phyloP scores from a whole-genome alignment of 2,329 filamentous ascomycete genomes.

The Clonostachys solani region DNA sequence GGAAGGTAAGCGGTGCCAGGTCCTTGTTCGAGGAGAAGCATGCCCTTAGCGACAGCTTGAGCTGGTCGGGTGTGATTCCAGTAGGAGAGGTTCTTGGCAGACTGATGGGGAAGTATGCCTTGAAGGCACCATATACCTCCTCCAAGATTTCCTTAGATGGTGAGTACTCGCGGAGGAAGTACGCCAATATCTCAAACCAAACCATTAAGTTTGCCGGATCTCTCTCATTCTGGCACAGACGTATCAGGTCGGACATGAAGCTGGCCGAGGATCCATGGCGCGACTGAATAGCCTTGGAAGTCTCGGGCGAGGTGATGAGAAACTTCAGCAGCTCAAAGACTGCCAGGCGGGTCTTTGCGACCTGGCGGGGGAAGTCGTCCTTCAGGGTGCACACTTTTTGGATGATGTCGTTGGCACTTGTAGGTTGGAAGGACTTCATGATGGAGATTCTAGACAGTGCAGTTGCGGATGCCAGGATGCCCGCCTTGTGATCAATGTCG shows the following conservation, averaged over 20 bases:
- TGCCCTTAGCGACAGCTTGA: slow-evolving; percentile 46
- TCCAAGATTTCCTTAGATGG: slow-evolving; percentile 39
- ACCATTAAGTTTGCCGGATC: slow-evolving; percentile 52
- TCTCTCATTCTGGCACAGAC: slow-evolving; percentile 48
- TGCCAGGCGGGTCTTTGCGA: slow-evolving; percentile 43
- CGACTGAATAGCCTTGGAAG: slow-evolving; percentile 37
- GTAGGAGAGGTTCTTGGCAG: slow-evolving; percentile 45
- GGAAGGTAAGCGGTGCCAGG: slow-evolving; percentile 40
- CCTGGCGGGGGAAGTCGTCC: slow-evolving; percentile 53
- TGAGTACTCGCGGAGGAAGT: slow-evolving; percentile 38
- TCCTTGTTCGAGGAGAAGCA: slow-evolving; percentile 49
- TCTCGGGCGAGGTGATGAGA: slow-evolving; percentile 35
- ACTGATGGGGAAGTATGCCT: slow-evolving; percentile 58
- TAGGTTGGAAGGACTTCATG: slow-evolving; percentile 47
- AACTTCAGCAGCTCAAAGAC: slow-evolving; percentile 44
- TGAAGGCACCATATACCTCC: slow-evolving; percentile 50
- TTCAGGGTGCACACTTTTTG: slow-evolving; percentile 43
- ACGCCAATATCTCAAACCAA: slow-evolving; percentile 49
- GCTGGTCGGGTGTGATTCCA: slow-evolving; percentile 49
- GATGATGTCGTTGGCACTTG: slow-evolving; percentile 43
- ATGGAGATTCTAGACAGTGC: slow-evolving; percentile 42
- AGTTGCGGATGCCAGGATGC: slow-evolving; percentile 47
- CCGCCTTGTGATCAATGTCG: slow-evolving; percentile 55
- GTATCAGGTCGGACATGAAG: slow-evolving; percentile 45
- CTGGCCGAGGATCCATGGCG: slow-evolving; percentile 34